Percentiles rank a stretch among this genome's conserved stretches.
Conservation (phyloP, 1,284 basidiomycete species). For the Psilocybe mexicana region DNA sequence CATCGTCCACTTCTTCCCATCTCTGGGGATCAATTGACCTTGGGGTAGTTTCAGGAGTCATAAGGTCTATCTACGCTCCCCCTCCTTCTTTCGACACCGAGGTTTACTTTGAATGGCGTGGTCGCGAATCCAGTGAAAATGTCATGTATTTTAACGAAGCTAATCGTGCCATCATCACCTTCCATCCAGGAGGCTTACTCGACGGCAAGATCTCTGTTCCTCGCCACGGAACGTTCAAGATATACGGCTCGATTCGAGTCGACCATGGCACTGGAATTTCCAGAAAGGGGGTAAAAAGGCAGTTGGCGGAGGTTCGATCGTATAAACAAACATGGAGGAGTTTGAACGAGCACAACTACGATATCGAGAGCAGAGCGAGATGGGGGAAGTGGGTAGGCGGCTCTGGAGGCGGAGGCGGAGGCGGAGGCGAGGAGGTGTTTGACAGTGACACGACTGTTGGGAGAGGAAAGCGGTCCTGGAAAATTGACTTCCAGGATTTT, state of each 20-base stretch:
- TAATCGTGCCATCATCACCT: conserved; percentile 24
- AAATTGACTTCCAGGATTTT: too few relatives aligned
- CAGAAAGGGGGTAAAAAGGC: not conserved
- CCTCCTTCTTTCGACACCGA: conserved; percentile 16
- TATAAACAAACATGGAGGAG: conserved; percentile 27
- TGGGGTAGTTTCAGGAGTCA: conserved; percentile 25
- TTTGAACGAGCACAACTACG: conserved; percentile 20
- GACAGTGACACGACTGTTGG: too few relatives aligned
- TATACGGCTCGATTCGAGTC: conserved; percentile 12
- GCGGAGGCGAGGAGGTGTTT: not conserved
- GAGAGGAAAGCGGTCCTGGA: too few relatives aligned
- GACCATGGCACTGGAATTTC: conserved; percentile 3
- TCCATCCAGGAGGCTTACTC: conserved; percentile 25
- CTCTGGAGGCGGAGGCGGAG: not conserved
- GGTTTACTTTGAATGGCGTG: conserved; percentile 26
- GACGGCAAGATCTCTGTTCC: conserved; percentile 21
- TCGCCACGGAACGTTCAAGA: conserved; percentile 15
- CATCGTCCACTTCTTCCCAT: conserved; percentile 25
- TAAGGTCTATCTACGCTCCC: conserved; percentile 21
- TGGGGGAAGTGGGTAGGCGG: conserved; percentile 18
- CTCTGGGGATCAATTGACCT: conserved; percentile 30
- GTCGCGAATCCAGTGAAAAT: conserved; percentile 21
- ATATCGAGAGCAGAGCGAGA: conserved; percentile 14
- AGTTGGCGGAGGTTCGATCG: conserved; percentile 6
- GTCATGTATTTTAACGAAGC: conserved; percentile 20